A percentile compares a stretch with the other conserved stretches of the same genome.
phyloP scores from a whole-genome alignment of 2,329 filamentous ascomycete species.

The Alternaria gansuensis region DNA sequence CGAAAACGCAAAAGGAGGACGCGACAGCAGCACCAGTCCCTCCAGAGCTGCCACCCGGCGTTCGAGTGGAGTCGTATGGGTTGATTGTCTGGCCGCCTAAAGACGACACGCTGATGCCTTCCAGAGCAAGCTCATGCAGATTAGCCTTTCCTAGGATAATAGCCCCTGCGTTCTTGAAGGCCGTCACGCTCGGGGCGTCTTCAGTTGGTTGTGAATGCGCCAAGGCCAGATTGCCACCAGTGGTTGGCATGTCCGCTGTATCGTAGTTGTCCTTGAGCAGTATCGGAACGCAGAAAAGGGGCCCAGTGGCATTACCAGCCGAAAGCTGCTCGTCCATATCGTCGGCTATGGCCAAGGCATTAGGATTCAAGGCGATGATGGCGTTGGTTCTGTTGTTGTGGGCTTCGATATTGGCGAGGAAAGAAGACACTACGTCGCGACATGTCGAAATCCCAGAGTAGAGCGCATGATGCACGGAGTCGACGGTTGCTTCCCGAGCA shows the following conservation, averaged over 20 bases:
- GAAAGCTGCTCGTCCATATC: slow-evolving; percentile 59
- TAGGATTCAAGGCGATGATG: slow-evolving; percentile 63
- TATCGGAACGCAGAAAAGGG: slow-evolving; percentile 69
- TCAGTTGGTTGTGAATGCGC: slow-evolving; percentile 57
- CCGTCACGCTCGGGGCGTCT: slow-evolving; percentile 63
- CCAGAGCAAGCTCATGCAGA: slow-evolving; percentile 70
- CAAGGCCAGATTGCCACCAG: slow-evolving; percentile 63
- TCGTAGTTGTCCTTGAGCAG: slow-evolving; percentile 73
- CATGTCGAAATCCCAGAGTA: slow-evolving; percentile 64
- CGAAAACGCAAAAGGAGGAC: slow-evolving; percentile 65
- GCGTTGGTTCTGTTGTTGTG: slow-evolving; percentile 67
- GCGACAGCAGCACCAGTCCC: slow-evolving; percentile 70
- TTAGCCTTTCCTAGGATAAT: slow-evolving; percentile 67
- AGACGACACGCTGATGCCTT: slow-evolving; percentile 70
- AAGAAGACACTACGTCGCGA: slow-evolving; percentile 63
- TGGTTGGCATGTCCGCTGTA: slow-evolving; percentile 65
- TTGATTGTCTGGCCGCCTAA: slow-evolving; percentile 71
- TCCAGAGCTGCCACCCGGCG: slow-evolving; percentile 70
- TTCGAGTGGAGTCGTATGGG: slow-evolving; percentile 71
- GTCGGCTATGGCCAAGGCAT: slow-evolving; percentile 60
- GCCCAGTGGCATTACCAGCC: slow-evolving; percentile 60
- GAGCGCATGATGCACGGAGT: slow-evolving; percentile 65
- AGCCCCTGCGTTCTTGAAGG: slow-evolving; percentile 61
- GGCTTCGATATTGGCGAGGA: slow-evolving; percentile 65
- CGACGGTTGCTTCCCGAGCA: slow-evolving; percentile 66